A percentile compares a stretch with the other conserved stretches of the same genome.
Conservation (phyloP, 2,329 filamentous ascomycete species). For the Fusarium sp. region DNA sequence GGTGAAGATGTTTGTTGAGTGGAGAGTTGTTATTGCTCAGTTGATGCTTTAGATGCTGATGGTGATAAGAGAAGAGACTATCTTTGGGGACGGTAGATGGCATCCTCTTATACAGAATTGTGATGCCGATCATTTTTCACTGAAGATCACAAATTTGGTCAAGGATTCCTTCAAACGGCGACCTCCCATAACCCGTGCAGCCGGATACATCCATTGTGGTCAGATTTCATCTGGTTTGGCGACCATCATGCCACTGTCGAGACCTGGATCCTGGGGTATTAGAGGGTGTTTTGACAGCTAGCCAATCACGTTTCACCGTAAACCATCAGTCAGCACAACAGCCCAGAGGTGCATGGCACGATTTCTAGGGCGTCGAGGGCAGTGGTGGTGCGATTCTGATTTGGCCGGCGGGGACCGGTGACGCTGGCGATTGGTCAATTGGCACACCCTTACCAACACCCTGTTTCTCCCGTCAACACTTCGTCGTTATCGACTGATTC, state of each 20-base stretch:
- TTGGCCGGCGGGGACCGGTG: conserved; percentile 40
- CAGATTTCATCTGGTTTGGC: conserved; percentile 41
- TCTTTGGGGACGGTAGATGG: conserved; percentile 24
- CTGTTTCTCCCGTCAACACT: conserved; percentile 40
- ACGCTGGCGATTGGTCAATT: conserved; percentile 35
- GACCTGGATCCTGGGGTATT: conserved; percentile 27
- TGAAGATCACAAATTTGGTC: conserved; percentile 20
- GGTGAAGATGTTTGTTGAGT: conserved; percentile 34
- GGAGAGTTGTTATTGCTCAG: conserved; percentile 36
- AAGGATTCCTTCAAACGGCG: conserved; percentile 35
- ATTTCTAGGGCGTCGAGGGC: conserved; percentile 30
- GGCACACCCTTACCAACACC: conserved; percentile 1
- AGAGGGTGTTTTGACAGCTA: not conserved
- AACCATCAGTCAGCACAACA: conserved; percentile 36
- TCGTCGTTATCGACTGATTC: conserved; percentile 35
- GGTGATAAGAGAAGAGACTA: conserved; percentile 32
- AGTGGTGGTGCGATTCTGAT: conserved; percentile 41
- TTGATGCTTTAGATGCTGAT: conserved; percentile 33
- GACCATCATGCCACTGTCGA: conserved; percentile 39
- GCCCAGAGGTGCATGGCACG: conserved; percentile 36
- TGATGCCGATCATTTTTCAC: conserved; percentile 20
- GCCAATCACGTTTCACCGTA: conserved; percentile 23
- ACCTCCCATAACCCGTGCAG: conserved; percentile 36
- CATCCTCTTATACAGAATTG: conserved; percentile 40
- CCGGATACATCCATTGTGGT: conserved; percentile 40